A percentile compares a stretch with the other conserved stretches of the same genome.
These are phyloP conservation scores for Aspergillus jensenii DNA, from an alignment of 2,329 filamentous ascomycete species.

Conservation along the genomic window DNA sequence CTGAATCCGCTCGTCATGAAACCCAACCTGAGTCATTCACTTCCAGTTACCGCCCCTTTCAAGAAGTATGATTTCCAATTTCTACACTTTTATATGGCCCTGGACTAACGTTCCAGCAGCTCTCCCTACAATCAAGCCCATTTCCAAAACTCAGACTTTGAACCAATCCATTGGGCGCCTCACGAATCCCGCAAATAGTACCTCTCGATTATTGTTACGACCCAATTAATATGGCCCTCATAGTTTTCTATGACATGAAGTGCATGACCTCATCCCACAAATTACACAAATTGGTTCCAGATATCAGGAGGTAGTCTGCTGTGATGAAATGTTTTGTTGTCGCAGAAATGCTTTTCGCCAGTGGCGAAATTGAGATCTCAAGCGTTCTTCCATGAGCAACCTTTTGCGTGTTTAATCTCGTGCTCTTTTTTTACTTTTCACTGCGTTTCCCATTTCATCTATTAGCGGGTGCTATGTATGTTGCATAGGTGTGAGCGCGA, in stretches of 20 bases:
- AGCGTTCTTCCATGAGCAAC: neutral
- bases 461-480: slow-evolving; percentile 17
- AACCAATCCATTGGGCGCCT: slow-evolving; percentile 48
- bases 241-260: neutral
- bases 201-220: neutral
- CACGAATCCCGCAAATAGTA: slow-evolving; percentile 36
- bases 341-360: neutral
- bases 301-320: neutral
- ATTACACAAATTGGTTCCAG: neutral
- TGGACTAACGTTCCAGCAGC: slow-evolving; percentile 23
- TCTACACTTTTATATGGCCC: neutral
- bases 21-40: slow-evolving; percentile 38
- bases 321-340: slow-evolving; percentile 1
- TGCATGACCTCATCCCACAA: neutral
- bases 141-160: slow-evolving; percentile 47
- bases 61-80: slow-evolving; percentile 34
- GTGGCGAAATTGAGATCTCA: neutral
- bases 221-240: neutral
- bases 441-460: slow-evolving; percentile 7
- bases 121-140: slow-evolving; percentile 48
- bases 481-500: slow-evolving; percentile 24
- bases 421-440: neutral
- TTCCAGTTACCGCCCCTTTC: slow-evolving; percentile 42
- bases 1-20: slow-evolving; percentile 44
- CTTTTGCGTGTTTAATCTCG: neutral